Evolutionary conservation across 345 rosid genomes (phyloP).

Genomic region (Aegle marmelos): DNA sequence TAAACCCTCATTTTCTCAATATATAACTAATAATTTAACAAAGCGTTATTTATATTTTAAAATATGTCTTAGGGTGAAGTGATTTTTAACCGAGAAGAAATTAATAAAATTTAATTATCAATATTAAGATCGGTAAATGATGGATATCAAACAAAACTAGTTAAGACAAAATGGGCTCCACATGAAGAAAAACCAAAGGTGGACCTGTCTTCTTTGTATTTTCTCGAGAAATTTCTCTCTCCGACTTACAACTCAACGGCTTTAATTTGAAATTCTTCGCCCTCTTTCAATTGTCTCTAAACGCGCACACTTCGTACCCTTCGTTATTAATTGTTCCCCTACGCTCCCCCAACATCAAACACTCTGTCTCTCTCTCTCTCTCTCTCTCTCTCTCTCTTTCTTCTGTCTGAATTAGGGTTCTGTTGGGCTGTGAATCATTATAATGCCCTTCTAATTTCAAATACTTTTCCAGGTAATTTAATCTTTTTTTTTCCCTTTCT

Average conservation of each 20-base stretch:
- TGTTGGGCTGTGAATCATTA: background rate
- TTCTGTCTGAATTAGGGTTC: background rate
- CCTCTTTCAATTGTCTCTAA: background rate
- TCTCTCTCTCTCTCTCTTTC: background rate
- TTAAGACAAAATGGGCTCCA: conserved; percentile 12
- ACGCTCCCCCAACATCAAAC: background rate
- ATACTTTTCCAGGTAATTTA: conserved; percentile 8
- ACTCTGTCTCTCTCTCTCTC: background rate
- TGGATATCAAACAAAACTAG: background rate
- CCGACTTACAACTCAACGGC: conserved; percentile 13
- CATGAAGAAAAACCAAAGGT: background rate
- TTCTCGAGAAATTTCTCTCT: conserved; percentile 47
- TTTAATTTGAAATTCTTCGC: conserved; percentile 41
- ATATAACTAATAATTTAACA: no score
- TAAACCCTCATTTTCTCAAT: no score
- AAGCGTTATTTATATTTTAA: no score
- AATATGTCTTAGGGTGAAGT: no score
- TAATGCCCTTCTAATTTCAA: conserved; percentile 12
- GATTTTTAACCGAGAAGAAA: no score
- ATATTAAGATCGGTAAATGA: background rate
- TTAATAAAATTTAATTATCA: no score
- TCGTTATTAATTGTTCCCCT: background rate
- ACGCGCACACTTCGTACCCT: conserved; percentile 24
- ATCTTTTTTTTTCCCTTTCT: background rate
- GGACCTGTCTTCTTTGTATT: conserved; percentile 38